Evolutionary conservation across 352 stramenopile species (phyloP).

Genomic region (Phytophthora foliorum): DNA sequence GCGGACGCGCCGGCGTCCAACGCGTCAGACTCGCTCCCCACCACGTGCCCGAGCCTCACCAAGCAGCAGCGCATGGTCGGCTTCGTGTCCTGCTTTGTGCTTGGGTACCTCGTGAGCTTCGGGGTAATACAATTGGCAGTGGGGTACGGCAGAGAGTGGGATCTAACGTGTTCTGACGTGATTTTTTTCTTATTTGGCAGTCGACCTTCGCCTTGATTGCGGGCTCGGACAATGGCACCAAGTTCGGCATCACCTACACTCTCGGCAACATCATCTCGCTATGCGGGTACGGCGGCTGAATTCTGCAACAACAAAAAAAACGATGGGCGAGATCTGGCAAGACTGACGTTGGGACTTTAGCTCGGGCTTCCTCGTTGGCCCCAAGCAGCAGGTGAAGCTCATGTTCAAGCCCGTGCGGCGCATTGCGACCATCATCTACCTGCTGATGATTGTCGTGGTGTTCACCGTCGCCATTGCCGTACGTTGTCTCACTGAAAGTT

Average conservation of each 20-base stretch:
- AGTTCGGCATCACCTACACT: slow-evolving; percentile 87
- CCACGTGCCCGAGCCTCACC: slow-evolving; percentile 73
- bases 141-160: neutral
- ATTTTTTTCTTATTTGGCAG: slow-evolving; percentile 41
- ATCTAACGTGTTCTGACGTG: slow-evolving; percentile 12
- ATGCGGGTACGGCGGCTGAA: slow-evolving; percentile 62
- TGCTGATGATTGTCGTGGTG: slow-evolving; percentile 82
- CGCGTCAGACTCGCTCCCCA: slow-evolving; percentile 53
- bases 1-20: slow-evolving; percentile 7
- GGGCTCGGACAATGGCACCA: slow-evolving; percentile 72
- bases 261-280: slow-evolving; percentile 87
- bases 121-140: slow-evolving; percentile 48
- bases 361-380: slow-evolving; percentile 85
- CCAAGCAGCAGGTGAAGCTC: slow-evolving; percentile 84
- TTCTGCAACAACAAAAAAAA: neutral
- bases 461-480: slow-evolving; percentile 80
- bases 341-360: slow-evolving; percentile 33
- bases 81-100: slow-evolving; percentile 80
- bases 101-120: slow-evolving; percentile 88
- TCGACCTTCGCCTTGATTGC: slow-evolving; percentile 84
- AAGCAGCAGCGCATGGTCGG: slow-evolving; percentile 76
- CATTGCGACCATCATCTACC: slow-evolving; percentile 77
- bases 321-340: too few relatives aligned
- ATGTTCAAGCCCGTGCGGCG: slow-evolving; percentile 90
- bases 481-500: neutral